phyloP scores from a whole-genome alignment of 495 filamentous ascomycete species.

The Patellaria atrata region DNA sequence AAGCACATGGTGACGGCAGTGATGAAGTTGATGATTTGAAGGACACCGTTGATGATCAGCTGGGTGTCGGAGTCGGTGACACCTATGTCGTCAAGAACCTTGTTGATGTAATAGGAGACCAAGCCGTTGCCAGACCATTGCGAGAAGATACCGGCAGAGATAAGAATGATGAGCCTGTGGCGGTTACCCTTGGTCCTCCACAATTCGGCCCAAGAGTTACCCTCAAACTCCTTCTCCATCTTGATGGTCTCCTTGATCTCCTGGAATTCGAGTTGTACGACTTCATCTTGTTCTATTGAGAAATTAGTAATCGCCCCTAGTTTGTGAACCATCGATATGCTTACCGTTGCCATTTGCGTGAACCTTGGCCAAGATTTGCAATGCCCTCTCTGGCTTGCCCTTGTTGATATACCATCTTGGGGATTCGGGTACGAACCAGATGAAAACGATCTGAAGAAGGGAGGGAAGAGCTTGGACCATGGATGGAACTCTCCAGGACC shows the following conservation, averaged over 20 bases:
- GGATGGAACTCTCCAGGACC: constrained; percentile 40
- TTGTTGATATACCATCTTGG: constrained; percentile 41
- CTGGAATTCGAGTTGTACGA: constrained; percentile 20
- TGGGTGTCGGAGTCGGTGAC: constrained; percentile 34
- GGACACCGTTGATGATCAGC: constrained; percentile 38
- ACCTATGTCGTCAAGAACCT: constrained; percentile 36
- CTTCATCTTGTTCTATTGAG: too few species aligned
- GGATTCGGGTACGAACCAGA: constrained; percentile 48
- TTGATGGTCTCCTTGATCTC: constrained; percentile 22
- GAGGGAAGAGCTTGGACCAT: constrained; percentile 38
- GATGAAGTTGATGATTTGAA: constrained; percentile 41
- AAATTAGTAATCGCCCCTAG: too few species aligned
- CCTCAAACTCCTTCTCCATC: constrained; percentile 21
- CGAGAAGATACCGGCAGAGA: constrained; percentile 26
- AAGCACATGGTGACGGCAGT: constrained; percentile 42
- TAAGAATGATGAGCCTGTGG: constrained; percentile 23
- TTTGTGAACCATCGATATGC: too few species aligned
- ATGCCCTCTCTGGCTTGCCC: constrained; percentile 49
- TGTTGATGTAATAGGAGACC: constrained; percentile 27
- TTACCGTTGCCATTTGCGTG: constrained; percentile 16
- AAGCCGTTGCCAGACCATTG: constrained; percentile 29
- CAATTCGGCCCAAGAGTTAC: constrained; percentile 17
- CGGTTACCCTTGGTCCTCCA: constrained; percentile 22
- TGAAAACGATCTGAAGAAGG: constrained; percentile 34
- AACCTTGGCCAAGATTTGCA: constrained; percentile 38